Evolutionary conservation across 1,284 basidiomycete genomes (phyloP).

Genomic region (Sphagnurus paluster): DNA sequence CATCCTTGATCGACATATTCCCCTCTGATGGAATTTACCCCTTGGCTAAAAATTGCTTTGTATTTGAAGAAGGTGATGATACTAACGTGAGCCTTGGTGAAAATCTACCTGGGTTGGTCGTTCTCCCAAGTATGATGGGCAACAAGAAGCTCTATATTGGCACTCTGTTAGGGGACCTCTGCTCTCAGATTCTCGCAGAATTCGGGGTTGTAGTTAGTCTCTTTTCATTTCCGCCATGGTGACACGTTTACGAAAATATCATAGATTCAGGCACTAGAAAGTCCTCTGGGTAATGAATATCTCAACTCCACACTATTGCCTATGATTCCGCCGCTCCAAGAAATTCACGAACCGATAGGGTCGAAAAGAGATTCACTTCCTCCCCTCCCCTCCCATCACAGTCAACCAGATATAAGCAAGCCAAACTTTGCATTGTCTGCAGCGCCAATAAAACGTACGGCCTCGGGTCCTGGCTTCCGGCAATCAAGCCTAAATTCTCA

Average conservation of each 20-base stretch:
- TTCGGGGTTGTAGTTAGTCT: constrained; percentile 73
- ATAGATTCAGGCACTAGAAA: constrained; percentile 67
- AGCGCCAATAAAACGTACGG: constrained; percentile 53
- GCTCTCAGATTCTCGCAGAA: constrained; percentile 81
- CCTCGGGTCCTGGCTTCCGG: constrained; percentile 48
- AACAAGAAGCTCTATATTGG: constrained; percentile 83
- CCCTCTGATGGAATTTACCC: constrained; percentile 72
- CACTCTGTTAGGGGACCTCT: constrained; percentile 83
- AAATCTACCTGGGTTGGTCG: constrained; percentile 59
- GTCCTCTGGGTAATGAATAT: constrained; percentile 73
- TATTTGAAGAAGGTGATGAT: constrained; percentile 74
- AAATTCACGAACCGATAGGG: constrained; percentile 55
- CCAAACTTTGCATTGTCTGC: constrained; percentile 40
- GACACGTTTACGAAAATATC: constrained; percentile 19
- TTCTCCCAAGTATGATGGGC: constrained; percentile 78
- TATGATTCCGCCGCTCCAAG: constrained; percentile 53
- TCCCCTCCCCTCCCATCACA: constrained; percentile 48
- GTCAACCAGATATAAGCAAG: constrained; percentile 56
- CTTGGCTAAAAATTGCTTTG: constrained; percentile 72
- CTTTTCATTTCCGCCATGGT: constrained; percentile 10
- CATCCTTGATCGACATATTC: constrained; percentile 60
- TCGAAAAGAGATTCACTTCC: constrained; percentile 42
- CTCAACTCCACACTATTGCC: constrained; percentile 67
- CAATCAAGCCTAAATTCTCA: constrained; percentile 49
- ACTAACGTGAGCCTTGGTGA: constrained; percentile 58